Conservation (phyloP, 176 grass and related monocot genomes). For the Triticum aestivum region IWGSC_CS_RefSeq_v2.1 NC_057807.1:509233340-509233839, state of each 20-base stretch:
- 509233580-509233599: neutral
- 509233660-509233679: neutral
- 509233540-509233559: neutral
- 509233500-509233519: slow-evolving; percentile 8
- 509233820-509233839: neutral
- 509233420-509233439: neutral
- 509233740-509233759: neutral
- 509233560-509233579: neutral
- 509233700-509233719: neutral
- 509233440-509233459: neutral
- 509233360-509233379: neutral
- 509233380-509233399: neutral
- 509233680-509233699: slow-evolving; percentile 8
- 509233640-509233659: neutral
- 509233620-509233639: neutral
- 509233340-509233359: neutral
- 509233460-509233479: neutral
- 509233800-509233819: neutral
- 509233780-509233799: slow-evolving; percentile 4
- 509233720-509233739: neutral
- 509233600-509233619: neutral
- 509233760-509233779: neutral
- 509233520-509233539: neutral
- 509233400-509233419: neutral
- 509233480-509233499: neutral